These are phyloP conservation scores for Tulasnella sp. DNA, from an alignment of 768 basidiomycete genomes.

Conservation along the genomic window DNA sequence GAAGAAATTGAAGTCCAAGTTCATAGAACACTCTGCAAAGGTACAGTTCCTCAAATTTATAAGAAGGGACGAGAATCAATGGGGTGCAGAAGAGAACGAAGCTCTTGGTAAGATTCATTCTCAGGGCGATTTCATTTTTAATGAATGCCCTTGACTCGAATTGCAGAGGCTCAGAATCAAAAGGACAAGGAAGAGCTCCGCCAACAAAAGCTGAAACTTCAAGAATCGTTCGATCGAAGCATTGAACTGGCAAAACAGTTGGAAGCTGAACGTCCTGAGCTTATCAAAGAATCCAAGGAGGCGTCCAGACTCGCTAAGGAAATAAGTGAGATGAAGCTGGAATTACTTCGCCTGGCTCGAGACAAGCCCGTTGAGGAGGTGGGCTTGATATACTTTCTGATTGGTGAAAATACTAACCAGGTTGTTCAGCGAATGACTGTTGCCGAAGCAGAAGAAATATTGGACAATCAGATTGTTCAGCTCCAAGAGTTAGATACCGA, in stretches of 20 bases:
- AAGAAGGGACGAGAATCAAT: constrained; percentile 2
- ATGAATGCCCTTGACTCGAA: no score
- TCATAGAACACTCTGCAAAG: constrained; percentile 12
- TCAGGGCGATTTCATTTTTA: not conserved
- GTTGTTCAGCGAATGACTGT: constrained; percentile 6
- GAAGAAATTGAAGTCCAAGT: constrained; percentile 14
- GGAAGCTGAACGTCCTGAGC: constrained; percentile 2
- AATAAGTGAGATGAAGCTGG: constrained; percentile 12
- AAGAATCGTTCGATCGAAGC: constrained; percentile 3
- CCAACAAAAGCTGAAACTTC: constrained; percentile 1
- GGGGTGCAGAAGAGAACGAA: constrained; percentile 12
- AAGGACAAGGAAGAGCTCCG: constrained; percentile 3
- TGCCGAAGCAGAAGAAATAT: constrained; percentile 5
- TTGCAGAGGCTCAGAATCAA: constrained; percentile 12
- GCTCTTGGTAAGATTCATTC: not conserved
- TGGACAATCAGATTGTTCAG: constrained; percentile 12
- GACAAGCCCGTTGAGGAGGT: constrained; percentile 14
- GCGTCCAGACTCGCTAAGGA: constrained; percentile 5
- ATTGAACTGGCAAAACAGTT: constrained; percentile 1
- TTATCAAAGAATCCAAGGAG: constrained; percentile 7
- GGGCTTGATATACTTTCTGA: not conserved
- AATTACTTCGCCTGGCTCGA: constrained; percentile 6
- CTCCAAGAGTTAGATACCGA: constrained; percentile 11
- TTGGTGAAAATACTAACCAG: not conserved
- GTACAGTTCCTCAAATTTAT: constrained; percentile 12